Conservation (phyloP, 768 basidiomycete species). For the Macrolepiota albuminosa region DNA sequence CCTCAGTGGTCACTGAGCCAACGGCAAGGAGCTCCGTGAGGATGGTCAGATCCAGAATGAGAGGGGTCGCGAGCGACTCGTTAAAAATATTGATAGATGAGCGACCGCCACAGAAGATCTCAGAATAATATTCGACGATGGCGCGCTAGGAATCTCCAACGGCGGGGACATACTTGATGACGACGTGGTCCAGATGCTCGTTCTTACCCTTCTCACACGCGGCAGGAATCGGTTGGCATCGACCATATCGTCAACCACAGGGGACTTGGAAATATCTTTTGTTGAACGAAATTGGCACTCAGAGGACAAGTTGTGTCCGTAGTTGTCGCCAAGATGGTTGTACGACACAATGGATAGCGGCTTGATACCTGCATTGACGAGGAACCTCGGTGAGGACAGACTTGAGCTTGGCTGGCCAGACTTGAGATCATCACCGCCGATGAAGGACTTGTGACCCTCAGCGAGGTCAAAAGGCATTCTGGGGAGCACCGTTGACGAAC, state of each 20-base stretch:
- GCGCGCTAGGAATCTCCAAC: conserved; percentile 97
- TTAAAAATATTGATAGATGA: conserved; percentile 97
- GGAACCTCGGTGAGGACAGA: conserved; percentile 93
- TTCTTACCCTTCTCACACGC: conserved; percentile 66
- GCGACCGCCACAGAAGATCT: conserved; percentile 94
- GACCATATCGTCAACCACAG: conserved; percentile 98
- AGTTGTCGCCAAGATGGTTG: conserved; percentile 99
- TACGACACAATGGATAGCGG: conserved; percentile 95
- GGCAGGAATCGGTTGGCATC: conserved; percentile 74
- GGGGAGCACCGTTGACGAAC: conserved; percentile 97
- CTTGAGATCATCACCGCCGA: conserved; percentile 97
- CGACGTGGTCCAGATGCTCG: conserved; percentile 97
- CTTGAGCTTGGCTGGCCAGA: conserved; percentile 98
- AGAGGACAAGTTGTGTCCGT: conserved; percentile 87
- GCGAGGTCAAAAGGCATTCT: conserved; percentile 96
- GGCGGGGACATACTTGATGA: conserved; percentile 95
- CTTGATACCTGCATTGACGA: conserved; percentile 98
- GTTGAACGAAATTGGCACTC: conserved; percentile 92
- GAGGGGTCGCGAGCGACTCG: conserved; percentile 92
- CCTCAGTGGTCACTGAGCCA: conserved; percentile 29
- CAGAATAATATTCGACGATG: conserved; percentile 99
- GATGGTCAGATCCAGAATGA: conserved; percentile 92
- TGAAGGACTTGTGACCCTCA: conserved; percentile 85
- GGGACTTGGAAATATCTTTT: conserved; percentile 94
- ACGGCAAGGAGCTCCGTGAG: conserved; percentile 62